Base-by-base conservation (phyloP, 441 rosid genomes). In the Rhodomyrtus psidioides region DNA sequence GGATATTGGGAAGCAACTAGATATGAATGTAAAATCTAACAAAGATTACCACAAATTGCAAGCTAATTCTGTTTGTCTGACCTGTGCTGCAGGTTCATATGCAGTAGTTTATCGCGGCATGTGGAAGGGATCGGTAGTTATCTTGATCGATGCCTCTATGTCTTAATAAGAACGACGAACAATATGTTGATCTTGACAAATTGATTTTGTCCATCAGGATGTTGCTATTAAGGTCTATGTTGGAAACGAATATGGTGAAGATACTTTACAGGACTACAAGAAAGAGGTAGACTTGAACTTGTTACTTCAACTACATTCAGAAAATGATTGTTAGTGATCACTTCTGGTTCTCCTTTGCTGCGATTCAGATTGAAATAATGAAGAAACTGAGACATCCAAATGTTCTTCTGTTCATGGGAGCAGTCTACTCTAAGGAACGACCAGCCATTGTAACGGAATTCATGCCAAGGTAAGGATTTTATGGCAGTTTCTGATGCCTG, bases 331-430 rank as follows among this genome's bases (percentile, higher is more conserved):
- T 83, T 75, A 84, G 24, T 62, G 62, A 62, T 59, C 59, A 26
- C 54, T 49, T 34, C 55, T 82, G 59, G 55, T 9, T 75, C 55
- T n/a, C 49, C 55, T 34, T 85, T 76, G 10, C 53, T 27, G 56
- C 10, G 24, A 39, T 84, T 55, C 91, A 95, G 99, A 92, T 95
- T 85, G 92, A 92, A 84, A 93, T 96, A 65, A 95, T 96, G 98
- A 95, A 91, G 91, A 95, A 90, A 88, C 88, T 96, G 83, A 93
- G 99, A 89, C 98, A 96, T 90, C 98, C 99, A 17, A 95, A 96
- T 87, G 98, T 95, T 24, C 87, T 96, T 87, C 90, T 96, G 62
- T 95, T 95, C 90, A 96, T 96, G 98, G 99, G 99, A 91, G 98
- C 98, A 10, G 95, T 95, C 49, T 91, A 94, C 88, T 92, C 98